Evolutionary conservation across 352 stramenopile species (phyloP), one percentile per base, ranked within the genome.

Genomic region (Globisporangium solare): DNA sequence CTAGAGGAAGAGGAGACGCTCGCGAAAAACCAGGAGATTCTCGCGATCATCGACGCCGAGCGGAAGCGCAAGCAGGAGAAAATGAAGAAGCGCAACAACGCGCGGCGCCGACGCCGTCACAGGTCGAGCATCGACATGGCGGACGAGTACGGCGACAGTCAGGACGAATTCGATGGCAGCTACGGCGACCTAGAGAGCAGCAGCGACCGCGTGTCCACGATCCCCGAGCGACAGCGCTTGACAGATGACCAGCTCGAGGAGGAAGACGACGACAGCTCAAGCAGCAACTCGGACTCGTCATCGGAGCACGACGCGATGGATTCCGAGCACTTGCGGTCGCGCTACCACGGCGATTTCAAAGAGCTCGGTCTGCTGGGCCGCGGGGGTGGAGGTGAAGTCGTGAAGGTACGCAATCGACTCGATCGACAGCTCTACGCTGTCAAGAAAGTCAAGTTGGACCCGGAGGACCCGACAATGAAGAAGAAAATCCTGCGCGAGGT

Each of bases 401-500:
- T 92, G 8, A 92, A 93, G 54, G 86, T 87, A 11, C 76, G 77
- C 1, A 95, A 95, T 56, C 80, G 86, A 1, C 56, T 95, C 35
- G 86, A 95, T 54, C 67, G 84, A 37, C 86, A 94, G 54, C 61
- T 92, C 15, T 95, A 95, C 45, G 86, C 86, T 2, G 83, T 95
- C 12, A 95, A 95, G 67, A 92, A 92, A 53, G 68, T 95, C 0
- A 95, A 94, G 47, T 60, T 95, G 27, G 83, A 95, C 40, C 71
- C 86, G 0, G 76, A 94, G 7, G 86, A 95, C 54, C 86, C 86
- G 50, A 89, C 79, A 0, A 95, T 97, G 86, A 98, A 98, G 72
- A 92, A 92, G 74, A 98, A 98, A 57, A 88, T 98, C 27, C 55
- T 97, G 50, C 81, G 95, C 37, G 95, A 98, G 68, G 94, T 98